Evolutionary conservation across 129 eudicot genomes (phyloP).

Genomic region (Calendula officinalis): DNA sequence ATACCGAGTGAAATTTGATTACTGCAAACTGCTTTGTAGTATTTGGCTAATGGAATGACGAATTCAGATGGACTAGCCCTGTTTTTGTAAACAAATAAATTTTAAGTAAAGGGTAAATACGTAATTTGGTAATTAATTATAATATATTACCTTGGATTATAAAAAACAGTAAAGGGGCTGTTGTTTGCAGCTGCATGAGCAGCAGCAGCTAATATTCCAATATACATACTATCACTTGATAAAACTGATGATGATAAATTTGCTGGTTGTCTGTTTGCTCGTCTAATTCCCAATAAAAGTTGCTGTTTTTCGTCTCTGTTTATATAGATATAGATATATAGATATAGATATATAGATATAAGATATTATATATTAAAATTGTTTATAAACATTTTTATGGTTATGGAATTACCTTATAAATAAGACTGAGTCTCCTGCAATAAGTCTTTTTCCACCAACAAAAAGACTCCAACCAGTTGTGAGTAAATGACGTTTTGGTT

Average conservation of each 20-base stretch:
- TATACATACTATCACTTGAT: slow-evolving; percentile 98
- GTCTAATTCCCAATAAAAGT: slow-evolving; percentile 84
- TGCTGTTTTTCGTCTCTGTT: slow-evolving; percentile 90
- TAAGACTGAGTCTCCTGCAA: slow-evolving; percentile 92
- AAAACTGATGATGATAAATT: slow-evolving; percentile 84
- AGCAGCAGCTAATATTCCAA: slow-evolving; percentile 94
- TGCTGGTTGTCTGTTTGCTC: slow-evolving; percentile 89
- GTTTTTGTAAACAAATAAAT: slow-evolving; percentile 22
- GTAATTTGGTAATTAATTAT: background rate
- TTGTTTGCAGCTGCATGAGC: slow-evolving; percentile 98
- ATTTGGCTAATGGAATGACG: slow-evolving; percentile 93
- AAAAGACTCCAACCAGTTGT: slow-evolving; percentile 98
- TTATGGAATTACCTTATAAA: slow-evolving; percentile 70
- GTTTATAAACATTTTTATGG: slow-evolving; percentile 3
- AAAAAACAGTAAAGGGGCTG: slow-evolving; percentile 87
- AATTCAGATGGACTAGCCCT: slow-evolving; percentile 98
- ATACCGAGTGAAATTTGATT: slow-evolving; percentile 89
- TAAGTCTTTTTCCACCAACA: slow-evolving; percentile 86
- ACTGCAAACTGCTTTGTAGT: slow-evolving; percentile 74
- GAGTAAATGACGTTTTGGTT: slow-evolving; percentile 95
- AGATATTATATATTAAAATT: background rate
- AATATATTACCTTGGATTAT: slow-evolving; percentile 71
- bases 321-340: slow-evolving; percentile 1
- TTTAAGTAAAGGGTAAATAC: background rate
- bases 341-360: slow-evolving; percentile 7